Evolutionary conservation across 1,284 basidiomycete genomes (phyloP).

Genomic region (Mrakiaceae sp.): DNA sequence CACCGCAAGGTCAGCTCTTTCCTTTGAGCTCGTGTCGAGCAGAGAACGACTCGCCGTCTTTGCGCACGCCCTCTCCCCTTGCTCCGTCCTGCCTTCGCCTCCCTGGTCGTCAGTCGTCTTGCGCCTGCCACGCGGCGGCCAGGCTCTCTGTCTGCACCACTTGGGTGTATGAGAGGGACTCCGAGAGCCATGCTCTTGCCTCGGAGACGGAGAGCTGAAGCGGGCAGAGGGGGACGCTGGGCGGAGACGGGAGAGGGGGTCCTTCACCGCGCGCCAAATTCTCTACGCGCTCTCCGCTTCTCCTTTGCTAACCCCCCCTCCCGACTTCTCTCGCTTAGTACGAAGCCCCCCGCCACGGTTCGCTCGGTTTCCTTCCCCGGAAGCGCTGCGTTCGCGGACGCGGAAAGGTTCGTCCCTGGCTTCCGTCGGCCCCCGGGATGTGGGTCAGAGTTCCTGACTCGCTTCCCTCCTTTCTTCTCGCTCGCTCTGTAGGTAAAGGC

Average conservation of each 20-base stretch:
- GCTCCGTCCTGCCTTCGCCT: background rate
- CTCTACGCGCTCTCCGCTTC: background rate
- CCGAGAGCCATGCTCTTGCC: too few relatives aligned
- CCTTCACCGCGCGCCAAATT: background rate
- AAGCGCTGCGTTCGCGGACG: conserved; percentile 93
- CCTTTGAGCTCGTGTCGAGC: background rate
- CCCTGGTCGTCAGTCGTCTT: background rate
- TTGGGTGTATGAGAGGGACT: too few relatives aligned
- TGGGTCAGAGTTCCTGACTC: background rate
- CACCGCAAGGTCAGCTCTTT: conserved; percentile 7
- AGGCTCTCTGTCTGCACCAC: too few relatives aligned
- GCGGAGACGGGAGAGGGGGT: background rate
- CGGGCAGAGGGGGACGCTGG: background rate
- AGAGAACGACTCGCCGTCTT: background rate
- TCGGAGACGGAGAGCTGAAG: too few relatives aligned
- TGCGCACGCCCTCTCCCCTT: background rate
- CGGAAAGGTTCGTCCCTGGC: conserved; percentile 51
- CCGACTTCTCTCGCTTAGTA: conserved; percentile 43
- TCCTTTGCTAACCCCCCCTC: background rate
- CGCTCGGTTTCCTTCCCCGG: conserved; percentile 83
- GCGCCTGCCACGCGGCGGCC: too few relatives aligned
- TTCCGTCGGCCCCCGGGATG: background rate
- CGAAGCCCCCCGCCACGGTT: conserved; percentile 91
- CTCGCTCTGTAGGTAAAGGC: conserved; percentile 52
- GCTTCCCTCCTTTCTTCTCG: background rate